A percentile compares a stretch with the other conserved stretches of the same genome.
Conservation (phyloP, 2,329 filamentous ascomycete species). For the Magnaporthiopsis incrustans region DNA sequence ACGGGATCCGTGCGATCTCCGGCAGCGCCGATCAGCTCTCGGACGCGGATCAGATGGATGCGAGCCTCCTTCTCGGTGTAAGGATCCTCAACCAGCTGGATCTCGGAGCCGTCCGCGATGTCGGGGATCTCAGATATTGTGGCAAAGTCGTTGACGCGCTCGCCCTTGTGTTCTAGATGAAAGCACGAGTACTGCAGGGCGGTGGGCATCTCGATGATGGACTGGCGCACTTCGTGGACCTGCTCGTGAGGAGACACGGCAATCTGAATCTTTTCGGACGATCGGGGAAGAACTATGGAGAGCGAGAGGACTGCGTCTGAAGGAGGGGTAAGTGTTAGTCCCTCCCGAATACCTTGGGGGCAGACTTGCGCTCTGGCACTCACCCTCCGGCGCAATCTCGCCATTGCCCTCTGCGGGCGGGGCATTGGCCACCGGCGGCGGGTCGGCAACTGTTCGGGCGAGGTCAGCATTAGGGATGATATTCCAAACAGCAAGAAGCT, state of each 20-base stretch:
- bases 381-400: constrained; percentile 25
- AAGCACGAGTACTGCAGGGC: constrained; percentile 99
- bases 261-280: constrained; percentile 71
- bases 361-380: constrained; percentile 2
- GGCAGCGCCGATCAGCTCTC: constrained; percentile 87
- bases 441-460: constrained; percentile 5
- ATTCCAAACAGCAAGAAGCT: neutral
- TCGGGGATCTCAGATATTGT: constrained; percentile 83
- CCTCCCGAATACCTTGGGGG: neutral
- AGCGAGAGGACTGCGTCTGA: constrained; percentile 49
- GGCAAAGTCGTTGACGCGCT: constrained; percentile 90
- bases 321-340: constrained; percentile 10
- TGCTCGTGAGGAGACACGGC: constrained; percentile 93
- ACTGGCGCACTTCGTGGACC: constrained; percentile 93
- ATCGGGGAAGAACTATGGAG: constrained; percentile 74
- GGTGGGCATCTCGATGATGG: constrained; percentile 84
- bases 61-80: constrained; percentile 98
- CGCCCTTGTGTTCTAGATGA: constrained; percentile 84
- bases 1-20: constrained; percentile 81
- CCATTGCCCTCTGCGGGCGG: constrained; percentile 15
- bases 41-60: constrained; percentile 83
- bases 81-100: constrained; percentile 81
- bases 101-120: constrained; percentile 67
- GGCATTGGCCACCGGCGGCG: constrained; percentile 6
- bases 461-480: neutral